Evolutionary conservation across 306 rosid species (phyloP).

Genomic region (Pueraria montana): DNA sequence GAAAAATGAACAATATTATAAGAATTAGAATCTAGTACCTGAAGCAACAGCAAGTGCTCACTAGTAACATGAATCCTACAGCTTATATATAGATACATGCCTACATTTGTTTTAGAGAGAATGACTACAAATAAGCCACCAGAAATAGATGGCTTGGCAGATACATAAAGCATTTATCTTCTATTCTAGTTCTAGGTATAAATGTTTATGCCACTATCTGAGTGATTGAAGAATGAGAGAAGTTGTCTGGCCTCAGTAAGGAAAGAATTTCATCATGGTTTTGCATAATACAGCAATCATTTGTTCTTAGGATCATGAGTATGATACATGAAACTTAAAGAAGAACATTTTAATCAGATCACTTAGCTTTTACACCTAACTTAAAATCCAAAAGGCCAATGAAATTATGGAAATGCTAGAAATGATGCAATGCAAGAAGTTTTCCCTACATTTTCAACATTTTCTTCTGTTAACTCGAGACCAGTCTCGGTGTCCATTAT

Average conservation of each 20-base stretch:
- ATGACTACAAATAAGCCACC: conserved; percentile 28
- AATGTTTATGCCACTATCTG: not conserved
- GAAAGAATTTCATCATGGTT: conserved; percentile 11
- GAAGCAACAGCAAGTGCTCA: conserved; percentile 26
- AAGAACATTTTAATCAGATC: not conserved
- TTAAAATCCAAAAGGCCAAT: not conserved
- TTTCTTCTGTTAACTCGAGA: conserved; percentile 82
- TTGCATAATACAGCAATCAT: conserved; percentile 5
- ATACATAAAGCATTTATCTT: not conserved
- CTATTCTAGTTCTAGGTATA: not conserved
- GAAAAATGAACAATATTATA: conserved; percentile 43
- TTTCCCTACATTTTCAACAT: conserved; percentile 80
- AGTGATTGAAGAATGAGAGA: conserved; percentile 29
- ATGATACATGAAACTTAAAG: conserved; percentile 11
- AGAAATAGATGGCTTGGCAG: conserved; percentile 30
- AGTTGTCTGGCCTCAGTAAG: not conserved
- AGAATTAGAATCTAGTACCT: conserved; percentile 4
- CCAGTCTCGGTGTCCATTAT: conserved; percentile 88
- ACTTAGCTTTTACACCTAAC: not conserved
- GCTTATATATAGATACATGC: conserved; percentile 1
- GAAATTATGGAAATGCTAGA: conserved; percentile 37
- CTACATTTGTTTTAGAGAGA: not conserved
- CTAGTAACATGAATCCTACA: conserved; percentile 31
- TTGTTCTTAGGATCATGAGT: not conserved
- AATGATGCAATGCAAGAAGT: conserved; percentile 34